Percentiles rank a stretch among this genome's conserved stretches.
Conservation (phyloP, 192 early-diverging fungal species). For the Dimargaris verticillata region DNA sequence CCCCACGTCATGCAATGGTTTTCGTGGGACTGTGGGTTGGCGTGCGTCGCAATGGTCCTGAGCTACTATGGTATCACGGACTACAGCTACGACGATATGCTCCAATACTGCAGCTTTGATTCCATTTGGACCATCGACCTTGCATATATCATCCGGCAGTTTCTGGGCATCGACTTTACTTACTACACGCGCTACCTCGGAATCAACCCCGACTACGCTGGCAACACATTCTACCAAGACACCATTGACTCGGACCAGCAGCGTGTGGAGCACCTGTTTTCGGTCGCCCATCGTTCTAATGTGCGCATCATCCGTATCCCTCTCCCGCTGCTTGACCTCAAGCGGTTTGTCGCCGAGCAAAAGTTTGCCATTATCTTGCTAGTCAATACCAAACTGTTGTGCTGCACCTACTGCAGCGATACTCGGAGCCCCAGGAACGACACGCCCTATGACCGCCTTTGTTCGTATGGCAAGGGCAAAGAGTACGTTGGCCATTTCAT, state of each 20-base stretch:
- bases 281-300: constrained; percentile 43
- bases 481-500: constrained; percentile 75
- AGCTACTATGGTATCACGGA: constrained; percentile 37
- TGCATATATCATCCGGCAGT: constrained; percentile 54
- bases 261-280: constrained; percentile 61
- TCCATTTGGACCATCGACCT: constrained; percentile 86
- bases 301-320: constrained; percentile 58
- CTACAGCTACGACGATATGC: constrained; percentile 35
- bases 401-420: constrained; percentile 47
- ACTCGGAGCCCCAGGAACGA: background rate
- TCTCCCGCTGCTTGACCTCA: constrained; percentile 65
- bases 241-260: constrained; percentile 50
- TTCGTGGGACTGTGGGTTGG: constrained; percentile 79
- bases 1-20: constrained; percentile 17
- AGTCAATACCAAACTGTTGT: constrained; percentile 48
- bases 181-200: constrained; percentile 82
- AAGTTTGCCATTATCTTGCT: constrained; percentile 63
- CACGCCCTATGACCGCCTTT: constrained; percentile 17
- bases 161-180: constrained; percentile 65
- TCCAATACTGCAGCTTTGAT: constrained; percentile 32
- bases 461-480: constrained; percentile 15
- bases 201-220: constrained; percentile 53
- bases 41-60: constrained; percentile 66
- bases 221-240: constrained; percentile 52
- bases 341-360: constrained; percentile 60